Conservation (phyloP, 257 asterid species). For the Fraxinus pennsylvanica region DNA sequence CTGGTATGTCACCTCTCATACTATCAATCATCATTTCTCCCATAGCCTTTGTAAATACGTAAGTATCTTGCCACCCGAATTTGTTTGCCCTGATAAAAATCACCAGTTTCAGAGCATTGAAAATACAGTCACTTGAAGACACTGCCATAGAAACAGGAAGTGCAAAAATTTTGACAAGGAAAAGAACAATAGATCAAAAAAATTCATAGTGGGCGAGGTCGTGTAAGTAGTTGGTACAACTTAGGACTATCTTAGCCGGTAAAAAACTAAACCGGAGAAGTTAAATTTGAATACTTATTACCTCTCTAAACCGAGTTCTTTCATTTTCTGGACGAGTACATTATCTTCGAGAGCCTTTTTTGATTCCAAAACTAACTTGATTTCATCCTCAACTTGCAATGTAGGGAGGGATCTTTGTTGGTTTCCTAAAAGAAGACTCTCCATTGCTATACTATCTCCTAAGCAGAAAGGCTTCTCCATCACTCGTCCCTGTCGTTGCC, state of each 20-base stretch:
- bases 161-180: not conserved
- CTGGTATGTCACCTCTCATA: constrained; percentile 74
- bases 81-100: constrained; percentile 71
- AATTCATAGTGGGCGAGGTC: not conserved
- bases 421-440: constrained; percentile 35
- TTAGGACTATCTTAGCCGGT: not conserved
- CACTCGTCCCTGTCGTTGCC: constrained; percentile 79
- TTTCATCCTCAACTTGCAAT: constrained; percentile 78
- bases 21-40: constrained; percentile 97
- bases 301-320: constrained; percentile 79
- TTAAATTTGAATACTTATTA: constrained; percentile 21
- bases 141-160: not conserved
- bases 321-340: constrained; percentile 62
- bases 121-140: not conserved
- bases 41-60: constrained; percentile 95
- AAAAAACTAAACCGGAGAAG: not conserved
- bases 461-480: constrained; percentile 76
- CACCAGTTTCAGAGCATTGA: not conserved
- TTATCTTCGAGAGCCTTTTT: constrained; percentile 52
- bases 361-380: constrained; percentile 63
- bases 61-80: constrained; percentile 97
- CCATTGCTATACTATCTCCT: constrained; percentile 73
- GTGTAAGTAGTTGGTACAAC: not conserved
- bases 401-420: constrained; percentile 39
- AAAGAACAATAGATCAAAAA: not conserved